Conservation (phyloP, 352 stramenopile species). For the Blastocystis sp. region DNA sequence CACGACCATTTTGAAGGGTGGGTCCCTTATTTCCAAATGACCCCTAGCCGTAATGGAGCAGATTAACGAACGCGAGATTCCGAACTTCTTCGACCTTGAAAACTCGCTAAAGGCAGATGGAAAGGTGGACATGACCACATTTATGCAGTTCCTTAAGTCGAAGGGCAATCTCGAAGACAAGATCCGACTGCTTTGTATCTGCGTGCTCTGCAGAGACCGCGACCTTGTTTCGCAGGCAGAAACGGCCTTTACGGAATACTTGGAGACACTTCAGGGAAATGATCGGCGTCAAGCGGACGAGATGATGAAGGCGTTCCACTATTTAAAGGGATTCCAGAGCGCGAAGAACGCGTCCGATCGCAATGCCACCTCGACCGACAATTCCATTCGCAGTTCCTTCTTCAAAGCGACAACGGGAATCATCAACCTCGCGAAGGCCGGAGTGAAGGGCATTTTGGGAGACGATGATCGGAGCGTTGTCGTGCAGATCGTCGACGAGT, state of each 20-base stretch:
- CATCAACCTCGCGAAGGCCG: conserved; percentile 42
- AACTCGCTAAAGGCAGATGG: conserved; percentile 63
- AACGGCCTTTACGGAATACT: background rate
- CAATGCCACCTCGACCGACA: background rate
- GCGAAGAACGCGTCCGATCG: conserved; percentile 28
- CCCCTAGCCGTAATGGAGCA: conserved; percentile 69
- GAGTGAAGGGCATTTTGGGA: conserved; percentile 52
- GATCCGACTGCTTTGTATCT: conserved; percentile 66
- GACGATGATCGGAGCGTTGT: conserved; percentile 35
- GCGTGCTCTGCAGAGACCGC: background rate
- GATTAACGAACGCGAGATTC: conserved; percentile 70
- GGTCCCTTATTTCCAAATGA: background rate
- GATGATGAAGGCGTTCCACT: conserved; percentile 35
- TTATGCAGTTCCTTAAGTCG: conserved; percentile 64
- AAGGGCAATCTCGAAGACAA: conserved; percentile 77
- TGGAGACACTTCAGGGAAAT: background rate
- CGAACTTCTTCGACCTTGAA: conserved; percentile 64
- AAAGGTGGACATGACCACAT: conserved; percentile 55
- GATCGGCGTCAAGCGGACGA: background rate
- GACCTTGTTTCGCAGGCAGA: background rate
- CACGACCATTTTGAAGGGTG: conserved; percentile 73
- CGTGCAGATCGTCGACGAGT: conserved; percentile 50
- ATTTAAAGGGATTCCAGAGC: background rate
- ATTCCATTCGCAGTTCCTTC: conserved; percentile 41
- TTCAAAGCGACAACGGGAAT: conserved; percentile 31